These are phyloP conservation scores for Ramaria sp. DNA, from an alignment of 768 basidiomycete species.

Conservation along the genomic window DNA sequence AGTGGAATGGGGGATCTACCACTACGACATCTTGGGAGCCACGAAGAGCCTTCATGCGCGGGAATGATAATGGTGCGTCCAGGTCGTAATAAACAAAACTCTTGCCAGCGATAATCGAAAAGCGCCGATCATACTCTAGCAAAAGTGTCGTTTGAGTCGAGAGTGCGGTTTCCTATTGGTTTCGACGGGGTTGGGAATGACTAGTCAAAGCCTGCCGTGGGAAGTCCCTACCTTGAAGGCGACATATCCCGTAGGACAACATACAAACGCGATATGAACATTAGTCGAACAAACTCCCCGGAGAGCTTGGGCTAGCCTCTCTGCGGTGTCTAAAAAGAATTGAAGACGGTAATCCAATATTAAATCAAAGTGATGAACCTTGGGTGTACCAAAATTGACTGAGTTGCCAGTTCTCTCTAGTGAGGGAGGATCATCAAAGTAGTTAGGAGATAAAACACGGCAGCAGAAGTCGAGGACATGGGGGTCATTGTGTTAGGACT, in stretches of 20 bases:
- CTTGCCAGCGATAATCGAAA: background rate
- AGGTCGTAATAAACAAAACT: slow-evolving; percentile 5
- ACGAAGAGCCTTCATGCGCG: background rate
- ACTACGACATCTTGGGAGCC: slow-evolving; percentile 3
- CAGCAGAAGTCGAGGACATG: background rate
- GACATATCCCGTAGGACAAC: slow-evolving; percentile 9
- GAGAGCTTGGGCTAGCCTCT: background rate
- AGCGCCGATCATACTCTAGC: slow-evolving; percentile 5
- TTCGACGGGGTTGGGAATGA: too few relatives aligned
- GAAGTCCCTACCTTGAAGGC: slow-evolving; percentile 3
- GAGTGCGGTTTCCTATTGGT: background rate
- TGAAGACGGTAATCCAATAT: background rate
- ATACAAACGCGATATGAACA: slow-evolving; percentile 3
- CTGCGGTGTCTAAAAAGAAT: background rate
- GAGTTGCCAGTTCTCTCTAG: slow-evolving; percentile 9
- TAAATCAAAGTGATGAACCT: background rate
- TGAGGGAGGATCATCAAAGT: background rate
- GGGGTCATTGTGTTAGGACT: background rate
- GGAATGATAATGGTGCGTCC: background rate
- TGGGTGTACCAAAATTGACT: slow-evolving; percentile 9
- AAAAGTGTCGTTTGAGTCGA: background rate
- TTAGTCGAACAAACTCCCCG: background rate
- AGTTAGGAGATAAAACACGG: background rate
- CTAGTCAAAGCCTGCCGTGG: too few relatives aligned
- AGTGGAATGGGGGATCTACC: slow-evolving; percentile 7